Evolutionary conservation across 768 basidiomycete genomes (phyloP).

Genomic region (Boletus pseudopeckii): DNA sequence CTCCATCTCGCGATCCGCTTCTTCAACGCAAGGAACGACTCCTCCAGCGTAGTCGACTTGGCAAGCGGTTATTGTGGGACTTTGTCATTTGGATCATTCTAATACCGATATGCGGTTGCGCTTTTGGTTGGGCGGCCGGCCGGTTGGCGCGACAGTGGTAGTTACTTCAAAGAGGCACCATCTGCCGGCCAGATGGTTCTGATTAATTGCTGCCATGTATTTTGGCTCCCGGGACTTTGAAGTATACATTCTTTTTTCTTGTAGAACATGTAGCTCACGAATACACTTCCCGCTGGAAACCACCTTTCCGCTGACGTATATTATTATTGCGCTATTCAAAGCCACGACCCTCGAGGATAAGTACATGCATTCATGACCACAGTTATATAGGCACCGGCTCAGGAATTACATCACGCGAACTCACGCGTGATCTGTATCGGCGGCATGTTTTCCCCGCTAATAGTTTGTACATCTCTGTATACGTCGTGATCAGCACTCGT

Average conservation of each 20-base stretch:
- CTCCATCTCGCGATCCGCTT: constrained; percentile 57
- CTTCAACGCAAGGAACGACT: constrained; percentile 83
- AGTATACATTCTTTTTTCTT: background rate
- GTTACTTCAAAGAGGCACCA: background rate
- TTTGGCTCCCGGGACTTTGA: constrained; percentile 5
- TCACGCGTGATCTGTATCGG: background rate
- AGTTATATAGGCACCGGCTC: background rate
- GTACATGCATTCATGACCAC: background rate
- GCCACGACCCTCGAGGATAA: background rate
- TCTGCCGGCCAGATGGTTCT: constrained; percentile 8
- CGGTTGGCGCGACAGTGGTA: constrained; percentile 54
- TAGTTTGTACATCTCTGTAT: background rate
- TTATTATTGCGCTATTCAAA: background rate
- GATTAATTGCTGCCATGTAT: background rate
- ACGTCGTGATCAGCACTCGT: background rate
- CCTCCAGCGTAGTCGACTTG: constrained; percentile 70
- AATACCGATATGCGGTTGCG: constrained; percentile 54
- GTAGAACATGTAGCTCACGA: constrained; percentile 2
- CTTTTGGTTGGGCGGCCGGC: constrained; percentile 56
- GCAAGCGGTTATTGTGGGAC: constrained; percentile 78
- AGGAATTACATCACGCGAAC: background rate
- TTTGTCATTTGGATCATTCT: constrained; percentile 76
- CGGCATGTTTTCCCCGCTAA: background rate
- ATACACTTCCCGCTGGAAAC: background rate
- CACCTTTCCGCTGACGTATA: background rate